Base-by-base conservation (phyloP, 306 rosid species). In the Delonix regia region DNA sequence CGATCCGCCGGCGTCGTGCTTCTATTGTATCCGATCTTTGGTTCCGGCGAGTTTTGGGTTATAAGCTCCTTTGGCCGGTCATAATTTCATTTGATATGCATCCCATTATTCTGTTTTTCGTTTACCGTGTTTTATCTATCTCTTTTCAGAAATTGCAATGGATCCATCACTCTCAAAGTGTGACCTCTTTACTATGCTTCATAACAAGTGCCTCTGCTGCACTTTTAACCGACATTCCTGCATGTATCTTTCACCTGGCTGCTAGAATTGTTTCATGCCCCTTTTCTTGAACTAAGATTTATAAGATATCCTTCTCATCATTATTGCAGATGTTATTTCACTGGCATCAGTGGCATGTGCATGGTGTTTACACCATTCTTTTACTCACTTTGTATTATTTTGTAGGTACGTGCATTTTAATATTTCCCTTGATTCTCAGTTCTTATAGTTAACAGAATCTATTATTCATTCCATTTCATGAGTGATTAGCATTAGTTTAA, bases 201-300 rank as follows among this genome's bases (percentile, higher is more conserved):
- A 71, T 94, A 70, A 88, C 96, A 27, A 88, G 94, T 76, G 88
- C 99, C 78, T 72, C 87, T 36, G 90, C 90, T 63, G 98, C 92
- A 73, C 86, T 95, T 56, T 76, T 93, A 13, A 93, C 99, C 6
- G 85, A 95, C 76, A 83, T 90, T 77, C 96, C 98, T 62, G 99
- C 93, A 95, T 45, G 86, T 82, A 48, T 75, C 30, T 76, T 30
- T 73, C 76, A 71, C 59, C 77, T 79, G 55, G 38, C 66, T 60
- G 61, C 61, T 9, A 34, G 56, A 49, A 59, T 64, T 76, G 27
- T 70, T 63, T n/a, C 28, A 45, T 51, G 6, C 41, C 45, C 59
- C 27, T 69, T 73, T 67, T 72, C 44, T 75, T 81, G 30, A 69
- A 62, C 34, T 56, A 51, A 52, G 19, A 27, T 22, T 16, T 66